A percentile compares a stretch with the other conserved stretches of the same genome.
phyloP scores from a whole-genome alignment of 495 filamentous ascomycete genomes.

The Trichoderma orchidacearum region DNA sequence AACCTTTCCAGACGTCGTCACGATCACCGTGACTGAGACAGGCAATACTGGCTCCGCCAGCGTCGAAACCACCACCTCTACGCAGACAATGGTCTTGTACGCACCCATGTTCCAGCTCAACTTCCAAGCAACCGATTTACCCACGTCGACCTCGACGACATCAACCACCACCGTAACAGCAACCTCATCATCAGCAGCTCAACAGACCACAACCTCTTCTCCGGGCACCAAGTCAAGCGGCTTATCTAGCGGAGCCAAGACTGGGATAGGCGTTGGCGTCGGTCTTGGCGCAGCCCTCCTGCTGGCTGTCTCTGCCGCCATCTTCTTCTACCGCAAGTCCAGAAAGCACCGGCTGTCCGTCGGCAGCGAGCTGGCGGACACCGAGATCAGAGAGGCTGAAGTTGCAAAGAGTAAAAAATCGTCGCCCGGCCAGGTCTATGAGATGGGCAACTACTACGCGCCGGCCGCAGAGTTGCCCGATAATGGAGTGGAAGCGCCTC shows the following conservation, averaged over 20 bases:
- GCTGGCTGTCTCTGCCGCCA: not conserved
- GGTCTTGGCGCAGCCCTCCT: not conserved
- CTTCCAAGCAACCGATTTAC: conserved; percentile 17
- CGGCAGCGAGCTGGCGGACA: not conserved
- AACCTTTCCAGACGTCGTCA: conserved; percentile 9
- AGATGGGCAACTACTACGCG: not conserved
- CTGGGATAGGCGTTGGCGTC: not conserved
- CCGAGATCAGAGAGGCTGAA: not conserved
- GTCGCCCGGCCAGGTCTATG: not conserved
- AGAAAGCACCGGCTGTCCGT: not conserved
- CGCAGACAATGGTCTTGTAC: conserved; percentile 13
- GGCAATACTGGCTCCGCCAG: not conserved
- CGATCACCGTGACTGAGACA: not conserved
- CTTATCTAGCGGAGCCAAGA: not conserved
- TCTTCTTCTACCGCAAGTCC: not conserved
- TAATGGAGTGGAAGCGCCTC: not conserved
- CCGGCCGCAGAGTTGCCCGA: not conserved
- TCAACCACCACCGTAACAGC: not conserved
- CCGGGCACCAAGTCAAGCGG: not conserved
- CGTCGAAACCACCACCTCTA: conserved; percentile 4
- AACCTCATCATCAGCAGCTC: not conserved
- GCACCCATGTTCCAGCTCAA: conserved; percentile 24
- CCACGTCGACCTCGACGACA: not conserved
- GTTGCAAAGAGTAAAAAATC: not conserved
- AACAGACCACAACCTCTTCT: not conserved